Evolutionary conservation across 306 rosid species (phyloP).

Genomic region (Vicia sativa): DNA sequence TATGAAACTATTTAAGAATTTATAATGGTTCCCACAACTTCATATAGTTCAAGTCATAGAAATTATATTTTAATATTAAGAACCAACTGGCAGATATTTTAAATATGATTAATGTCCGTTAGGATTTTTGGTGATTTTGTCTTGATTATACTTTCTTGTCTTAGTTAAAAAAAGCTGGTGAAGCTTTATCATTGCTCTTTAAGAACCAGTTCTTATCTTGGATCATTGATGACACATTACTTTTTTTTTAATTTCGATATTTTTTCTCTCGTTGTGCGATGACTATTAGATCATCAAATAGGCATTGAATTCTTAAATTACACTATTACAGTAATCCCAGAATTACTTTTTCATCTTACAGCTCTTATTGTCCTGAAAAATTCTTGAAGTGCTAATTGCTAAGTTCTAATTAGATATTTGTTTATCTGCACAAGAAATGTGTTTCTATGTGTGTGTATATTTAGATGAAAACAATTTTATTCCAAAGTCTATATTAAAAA

Average conservation of each 20-base stretch:
- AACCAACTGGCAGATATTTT: not conserved
- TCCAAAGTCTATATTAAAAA: not conserved
- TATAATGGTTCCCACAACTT: not conserved
- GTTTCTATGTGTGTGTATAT: not conserved
- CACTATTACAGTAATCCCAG: not conserved
- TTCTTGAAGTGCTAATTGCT: not conserved
- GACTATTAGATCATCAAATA: not conserved
- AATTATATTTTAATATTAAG: not conserved
- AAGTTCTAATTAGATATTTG: not conserved
- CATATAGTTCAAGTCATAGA: not conserved
- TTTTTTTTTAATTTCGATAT: not conserved
- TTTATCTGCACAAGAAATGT: not conserved
- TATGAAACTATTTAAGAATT: not conserved
- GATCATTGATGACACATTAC: not conserved
- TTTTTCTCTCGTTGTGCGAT: not conserved
- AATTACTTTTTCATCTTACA: not conserved
- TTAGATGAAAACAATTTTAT: not conserved
- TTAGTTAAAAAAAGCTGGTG: not conserved
- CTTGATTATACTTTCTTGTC: not conserved
- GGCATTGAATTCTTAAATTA: not conserved
- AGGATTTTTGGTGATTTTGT: not conserved
- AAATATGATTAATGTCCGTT: not conserved
- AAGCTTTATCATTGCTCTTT: not conserved
- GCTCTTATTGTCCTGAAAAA: not conserved
- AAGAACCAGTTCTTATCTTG: not conserved